A percentile compares a stretch with the other conserved stretches of the same genome.
phyloP scores from a whole-genome alignment of 345 rosid species.

The Arabidopsis suecica region DNA sequence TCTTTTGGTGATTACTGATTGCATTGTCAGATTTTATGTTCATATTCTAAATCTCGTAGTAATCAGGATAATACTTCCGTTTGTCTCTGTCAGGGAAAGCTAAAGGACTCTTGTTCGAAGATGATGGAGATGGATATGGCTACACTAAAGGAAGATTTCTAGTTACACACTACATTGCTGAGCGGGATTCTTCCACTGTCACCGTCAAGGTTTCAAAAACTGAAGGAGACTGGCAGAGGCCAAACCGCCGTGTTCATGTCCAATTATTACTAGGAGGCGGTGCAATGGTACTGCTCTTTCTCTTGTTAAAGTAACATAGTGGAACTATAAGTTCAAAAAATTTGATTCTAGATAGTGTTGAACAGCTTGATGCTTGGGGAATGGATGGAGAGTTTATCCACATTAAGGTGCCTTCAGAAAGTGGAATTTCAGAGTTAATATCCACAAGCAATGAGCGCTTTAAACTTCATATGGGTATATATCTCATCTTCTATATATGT shows the following conservation, averaged over 20 bases:
- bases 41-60: neutral
- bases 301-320: neutral
- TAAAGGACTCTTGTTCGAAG: slow-evolving; percentile 76
- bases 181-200: slow-evolving; percentile 62
- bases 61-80: neutral
- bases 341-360: slow-evolving; percentile 26
- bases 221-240: slow-evolving; percentile 88
- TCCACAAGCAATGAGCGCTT: slow-evolving; percentile 57
- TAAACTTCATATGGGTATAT: slow-evolving; percentile 71
- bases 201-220: slow-evolving; percentile 62
- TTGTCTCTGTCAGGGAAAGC: slow-evolving; percentile 64
- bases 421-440: slow-evolving; percentile 53
- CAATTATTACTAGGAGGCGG: slow-evolving; percentile 80
- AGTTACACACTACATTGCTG: slow-evolving; percentile 69
- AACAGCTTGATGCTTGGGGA: slow-evolving; percentile 84
- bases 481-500: slow-evolving; percentile 19
- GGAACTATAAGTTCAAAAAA: slow-evolving; percentile 12
- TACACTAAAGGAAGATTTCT: slow-evolving; percentile 67
- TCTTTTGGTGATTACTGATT: neutral
- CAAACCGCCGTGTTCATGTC: slow-evolving; percentile 69
- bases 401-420: slow-evolving; percentile 63
- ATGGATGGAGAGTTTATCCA: slow-evolving; percentile 78
- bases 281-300: slow-evolving; percentile 60
- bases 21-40: slow-evolving; percentile 21
- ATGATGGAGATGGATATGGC: slow-evolving; percentile 91